Conservation (phyloP, 108 stramenopile species). For the Chaetoceros muelleri region DNA sequence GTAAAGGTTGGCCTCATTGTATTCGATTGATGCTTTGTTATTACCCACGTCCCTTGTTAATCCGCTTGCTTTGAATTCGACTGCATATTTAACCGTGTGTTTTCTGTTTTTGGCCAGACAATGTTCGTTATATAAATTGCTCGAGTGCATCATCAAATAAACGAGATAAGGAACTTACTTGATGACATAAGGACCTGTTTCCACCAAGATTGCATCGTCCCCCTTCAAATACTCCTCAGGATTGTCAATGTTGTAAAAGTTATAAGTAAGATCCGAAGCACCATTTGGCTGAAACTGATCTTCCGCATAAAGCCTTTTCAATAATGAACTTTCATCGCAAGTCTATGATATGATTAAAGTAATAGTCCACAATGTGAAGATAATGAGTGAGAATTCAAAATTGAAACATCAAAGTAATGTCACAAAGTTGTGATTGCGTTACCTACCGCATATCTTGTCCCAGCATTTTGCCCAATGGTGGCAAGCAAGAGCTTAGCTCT, state of each 20-base stretch:
- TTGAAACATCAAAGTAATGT: not conserved
- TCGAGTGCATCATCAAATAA: too few species aligned
- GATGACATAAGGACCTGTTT: constrained; percentile 31
- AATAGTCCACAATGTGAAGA: not conserved
- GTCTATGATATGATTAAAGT: too few species aligned
- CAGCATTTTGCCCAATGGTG: not conserved
- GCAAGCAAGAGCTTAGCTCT: not conserved
- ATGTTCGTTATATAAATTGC: too few species aligned
- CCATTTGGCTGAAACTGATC: not conserved
- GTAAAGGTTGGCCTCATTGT: constrained; percentile 33
- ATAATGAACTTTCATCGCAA: not conserved
- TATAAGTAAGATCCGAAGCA: constrained; percentile 17
- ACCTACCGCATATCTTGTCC: not conserved
- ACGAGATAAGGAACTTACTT: constrained; percentile 11
- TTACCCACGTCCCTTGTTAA: constrained; percentile 18
- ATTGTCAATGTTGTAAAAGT: constrained; percentile 32
- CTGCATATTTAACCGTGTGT: constrained; percentile 25
- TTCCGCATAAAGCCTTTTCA: not conserved
- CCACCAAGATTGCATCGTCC: constrained; percentile 27
- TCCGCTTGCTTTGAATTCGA: constrained; percentile 16
- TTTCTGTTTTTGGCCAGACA: too few species aligned
- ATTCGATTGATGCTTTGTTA: constrained; percentile 27
- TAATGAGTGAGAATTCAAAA: not conserved
- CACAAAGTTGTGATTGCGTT: not conserved
- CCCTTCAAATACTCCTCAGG: constrained; percentile 34